Base-by-base conservation (phyloP, 2,329 filamentous ascomycete species). In the Pseudogymnoascus sp. region DNA sequence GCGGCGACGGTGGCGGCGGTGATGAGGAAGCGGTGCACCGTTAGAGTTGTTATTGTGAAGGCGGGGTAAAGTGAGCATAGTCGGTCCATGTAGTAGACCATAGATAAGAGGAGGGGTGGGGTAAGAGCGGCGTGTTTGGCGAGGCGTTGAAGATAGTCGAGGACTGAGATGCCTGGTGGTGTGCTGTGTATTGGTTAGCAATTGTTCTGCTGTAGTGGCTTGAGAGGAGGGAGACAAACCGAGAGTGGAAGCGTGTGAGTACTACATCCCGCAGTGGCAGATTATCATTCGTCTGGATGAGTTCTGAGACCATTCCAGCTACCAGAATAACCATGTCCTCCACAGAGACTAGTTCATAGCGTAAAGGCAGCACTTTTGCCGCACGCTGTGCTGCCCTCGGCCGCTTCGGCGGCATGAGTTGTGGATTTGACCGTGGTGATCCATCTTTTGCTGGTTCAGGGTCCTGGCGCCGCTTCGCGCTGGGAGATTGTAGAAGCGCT, bases 81-180 rank as follows among this genome's bases (percentile, higher is more conserved):
- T 33, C 92, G 87, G 76, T 99, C 94, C 70, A 99, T 97, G 71
- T 97, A 99, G 72, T 95, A 99, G 62, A 99, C 94, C 91, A 99
- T 97, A 68, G 92, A 94, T 36, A 99, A 84, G n/a, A 99, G 81
- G 58, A 99, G 88, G 0, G 94, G 93, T 11, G 94, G 92, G 6
- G 91, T 92, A 2, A 99, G 81, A 0, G 93, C 97, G 25, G 94
- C 94, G 73, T 99, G 94, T 63, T 92, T 91, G 22, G 95, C 94
- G 62, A 99, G 81, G 65, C 94, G 87, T 70, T 94, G 89, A 36
- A 99, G 82, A 72, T 99, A 99, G 73, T 99, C 94, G 64, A 88
- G 81, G 33, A 99, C 93, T 25, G 92, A 96, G 63, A 99, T 99
- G 59, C 90, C 92, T 6, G 94, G 94, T 1, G 94, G 86, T 14